Evolutionary conservation across 2,329 filamentous ascomycete species (phyloP).

Genomic region (Venturia aucupariae): DNA sequence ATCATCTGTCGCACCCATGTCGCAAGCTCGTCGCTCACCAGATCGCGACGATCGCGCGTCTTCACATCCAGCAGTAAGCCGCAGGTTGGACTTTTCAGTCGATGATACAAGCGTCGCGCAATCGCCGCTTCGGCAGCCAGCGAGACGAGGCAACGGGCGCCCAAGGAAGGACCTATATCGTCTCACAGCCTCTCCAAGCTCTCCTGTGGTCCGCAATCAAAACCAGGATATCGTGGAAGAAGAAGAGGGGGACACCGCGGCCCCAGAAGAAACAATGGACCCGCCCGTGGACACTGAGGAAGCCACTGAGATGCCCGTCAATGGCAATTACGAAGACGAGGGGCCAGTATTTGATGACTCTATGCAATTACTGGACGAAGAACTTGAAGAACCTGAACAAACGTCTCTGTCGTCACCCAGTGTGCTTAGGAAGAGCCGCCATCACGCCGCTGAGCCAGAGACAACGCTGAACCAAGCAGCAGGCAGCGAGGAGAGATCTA

Average conservation of each 20-base stretch:
- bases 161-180: not conserved
- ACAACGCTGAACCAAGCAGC: not conserved
- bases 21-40: not conserved
- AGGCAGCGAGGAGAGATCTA: not conserved
- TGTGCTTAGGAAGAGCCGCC: not conserved
- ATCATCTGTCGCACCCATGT: conserved; percentile 38
- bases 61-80: conserved; percentile 38
- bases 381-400: not conserved
- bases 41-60: conserved; percentile 22
- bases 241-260: not conserved
- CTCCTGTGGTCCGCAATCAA: not conserved
- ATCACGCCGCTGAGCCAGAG: not conserved
- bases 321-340: not conserved
- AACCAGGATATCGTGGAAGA: not conserved
- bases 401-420: not conserved
- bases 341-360: not conserved
- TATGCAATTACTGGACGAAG: not conserved
- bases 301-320: not conserved
- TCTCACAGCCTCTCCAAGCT: not conserved
- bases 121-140: not conserved
- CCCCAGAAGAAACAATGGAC: not conserved
- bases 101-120: not conserved
- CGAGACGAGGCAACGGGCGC: not conserved
- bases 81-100: conserved; percentile 44
- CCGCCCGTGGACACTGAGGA: not conserved